Evolutionary conservation across 192 early-diverging fungal genomes (phyloP), one percentile per base, ranked within the genome.

Genomic region (Entophlyctis helioformis): DNA sequence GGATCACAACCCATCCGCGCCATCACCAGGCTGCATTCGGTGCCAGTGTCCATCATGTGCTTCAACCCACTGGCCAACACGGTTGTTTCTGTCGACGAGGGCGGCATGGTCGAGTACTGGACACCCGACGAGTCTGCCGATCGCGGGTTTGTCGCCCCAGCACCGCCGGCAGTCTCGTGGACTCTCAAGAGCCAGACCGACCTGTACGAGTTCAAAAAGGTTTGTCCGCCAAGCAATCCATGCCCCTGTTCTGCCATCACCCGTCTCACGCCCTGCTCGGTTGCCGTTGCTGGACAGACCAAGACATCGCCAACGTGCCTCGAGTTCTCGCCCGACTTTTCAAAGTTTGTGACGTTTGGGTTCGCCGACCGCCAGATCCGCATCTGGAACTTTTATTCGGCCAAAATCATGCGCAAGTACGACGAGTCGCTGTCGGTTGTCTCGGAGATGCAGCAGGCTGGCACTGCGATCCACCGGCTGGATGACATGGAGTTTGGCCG

Each of bases 401-500:
- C 91, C 21, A 96, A 89, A 53, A 69, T 96, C 39, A 69, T 75
- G 23, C 74, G 86, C 25, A 91, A 87, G 56, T 93, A 91, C 47
- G 92, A 96, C 55, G 95, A 98, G 53, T 84, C 83, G 22, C 58
- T 94, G 15, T 56, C 74, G 2, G 74, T 84, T 24, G 74, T 86
- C 18, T 81, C 74, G 35, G 88, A 91, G 54, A 89, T 90, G 85
- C 88, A 93, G 49, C 81, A 86, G 58, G 83, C 81, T 11, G 85
- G 82, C 13, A 83, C 82, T 18, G 72, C 74, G n/a, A 57, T 72
- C 21, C 70, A 81, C 50, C 78, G 78, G 54, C 54, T 96, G 32
- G 95, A 98, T 60, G 88, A 88, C 47, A 98, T 98, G 92, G 95
- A 98, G 56, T 96, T 98, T 73, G 92, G 95, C 13, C 70, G 91